Evolutionary conservation across 1,284 basidiomycete species (phyloP), one percentile per base, ranked within the genome.

Genomic region (Coniophora puteana): DNA sequence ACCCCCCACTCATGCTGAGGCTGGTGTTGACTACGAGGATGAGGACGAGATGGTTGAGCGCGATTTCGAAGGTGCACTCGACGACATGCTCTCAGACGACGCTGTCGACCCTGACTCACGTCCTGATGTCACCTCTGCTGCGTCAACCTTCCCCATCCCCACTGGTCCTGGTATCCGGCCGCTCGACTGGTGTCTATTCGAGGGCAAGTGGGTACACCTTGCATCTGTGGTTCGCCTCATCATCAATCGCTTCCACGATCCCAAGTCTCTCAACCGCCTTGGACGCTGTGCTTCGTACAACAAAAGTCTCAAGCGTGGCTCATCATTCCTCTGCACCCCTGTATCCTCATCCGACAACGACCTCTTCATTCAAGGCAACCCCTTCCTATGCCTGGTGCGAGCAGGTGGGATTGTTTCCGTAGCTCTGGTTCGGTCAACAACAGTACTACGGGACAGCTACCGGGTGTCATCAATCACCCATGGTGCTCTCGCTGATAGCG

Each of bases 161-260:
- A n/a, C 26, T 10, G 26, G 26, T 10, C n/a, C 11, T 7, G 43
- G 40, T 17, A 18, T 45, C 18, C 28, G 3, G 10, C 10, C 34
- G 7, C 5, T n/a, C 1, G 34, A 45, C 23, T 43, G n/a, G 8
- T 24, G 41, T 6, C 28, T 29, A 8, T 35, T 18, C 24, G 11
- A 45, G 8, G 40, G 35, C 8, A 40, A 41, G 18, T 43, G 34
- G 32, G 20, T 45, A 3, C 43, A 45, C 16, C 41, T 42, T 20
- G 17, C 32, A 12, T 36, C 18, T 0, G 28, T 45, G 10, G 41
- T 32, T 20, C 28, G 20, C 11, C 16, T 45, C 8, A 30, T 28
- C 8, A 36, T 45, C 12, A 42, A 29, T 7, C 23, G 12, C 2
- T 14, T n/a, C 7, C 41, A 35, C 34, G 36, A 29, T 16, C 23